phyloP scores from a whole-genome alignment of 2,329 filamentous ascomycete species.

The Xylaria sp. region DNA sequence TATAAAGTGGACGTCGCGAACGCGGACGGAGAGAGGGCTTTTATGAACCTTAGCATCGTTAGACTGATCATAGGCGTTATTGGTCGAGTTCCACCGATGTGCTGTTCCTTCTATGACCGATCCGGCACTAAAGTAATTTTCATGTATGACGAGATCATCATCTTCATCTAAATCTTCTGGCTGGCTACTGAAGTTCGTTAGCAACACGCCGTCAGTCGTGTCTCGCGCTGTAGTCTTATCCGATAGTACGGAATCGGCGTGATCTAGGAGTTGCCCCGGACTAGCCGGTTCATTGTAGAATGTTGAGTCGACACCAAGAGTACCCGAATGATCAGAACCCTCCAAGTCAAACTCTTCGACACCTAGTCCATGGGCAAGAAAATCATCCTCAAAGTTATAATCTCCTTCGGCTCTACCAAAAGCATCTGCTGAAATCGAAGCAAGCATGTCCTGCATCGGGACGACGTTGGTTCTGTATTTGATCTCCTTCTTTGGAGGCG shows the following conservation, averaged over 20 bases:
- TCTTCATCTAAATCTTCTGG: constrained; percentile 59
- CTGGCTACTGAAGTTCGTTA: constrained; percentile 55
- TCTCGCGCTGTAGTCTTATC: constrained; percentile 56
- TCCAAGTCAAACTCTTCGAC: constrained; percentile 53
- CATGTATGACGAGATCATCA: constrained; percentile 74
- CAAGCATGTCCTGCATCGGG: constrained; percentile 86
- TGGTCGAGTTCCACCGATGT: constrained; percentile 81
- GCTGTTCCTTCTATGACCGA: constrained; percentile 72
- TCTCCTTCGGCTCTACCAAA: constrained; percentile 72
- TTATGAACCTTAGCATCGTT: constrained; percentile 69
- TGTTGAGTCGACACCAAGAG: constrained; percentile 56
- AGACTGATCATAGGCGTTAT: constrained; percentile 76
- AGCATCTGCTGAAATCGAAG: constrained; percentile 88
- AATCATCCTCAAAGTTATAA: constrained; percentile 72
- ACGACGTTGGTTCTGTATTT: constrained; percentile 90
- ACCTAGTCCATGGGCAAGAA: constrained; percentile 63
- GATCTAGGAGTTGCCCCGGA: constrained; percentile 62
- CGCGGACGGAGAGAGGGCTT: constrained; percentile 78
- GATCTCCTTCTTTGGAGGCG: constrained; percentile 80
- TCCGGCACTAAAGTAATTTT: constrained; percentile 78
- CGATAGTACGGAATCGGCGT: constrained; percentile 52
- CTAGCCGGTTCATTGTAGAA: constrained; percentile 59
- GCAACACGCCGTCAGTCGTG: constrained; percentile 58
- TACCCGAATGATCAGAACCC: constrained; percentile 49
- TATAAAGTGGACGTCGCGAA: constrained; percentile 90